These are phyloP conservation scores for Aphanomyces cochlioides DNA, from an alignment of 352 stramenopile genomes.

Conservation along the genomic window DNA sequence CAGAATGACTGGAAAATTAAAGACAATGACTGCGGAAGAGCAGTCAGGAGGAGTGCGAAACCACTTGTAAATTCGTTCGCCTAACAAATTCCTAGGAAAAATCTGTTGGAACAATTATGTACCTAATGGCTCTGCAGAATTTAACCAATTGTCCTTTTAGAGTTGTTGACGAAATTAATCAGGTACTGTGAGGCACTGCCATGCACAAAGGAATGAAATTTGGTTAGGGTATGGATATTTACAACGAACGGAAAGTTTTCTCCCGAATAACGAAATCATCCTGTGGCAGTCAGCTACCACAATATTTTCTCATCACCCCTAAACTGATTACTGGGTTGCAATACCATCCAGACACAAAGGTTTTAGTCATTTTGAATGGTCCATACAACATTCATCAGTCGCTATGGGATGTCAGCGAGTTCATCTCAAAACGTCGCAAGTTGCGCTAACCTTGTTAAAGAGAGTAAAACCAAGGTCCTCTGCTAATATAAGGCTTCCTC, in stretches of 20 bases:
- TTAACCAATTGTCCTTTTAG: slow-evolving; percentile 84
- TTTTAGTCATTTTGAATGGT: slow-evolving; percentile 85
- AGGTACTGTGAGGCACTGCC: slow-evolving; percentile 32
- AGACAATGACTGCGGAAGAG: slow-evolving; percentile 82
- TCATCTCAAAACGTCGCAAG: slow-evolving; percentile 36
- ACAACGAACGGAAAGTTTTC: slow-evolving; percentile 88
- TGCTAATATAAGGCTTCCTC: too few species aligned
- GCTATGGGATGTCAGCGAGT: slow-evolving; percentile 58
- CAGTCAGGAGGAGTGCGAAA: slow-evolving; percentile 76
- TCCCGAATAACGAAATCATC: slow-evolving; percentile 83
- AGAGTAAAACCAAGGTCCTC: too few species aligned
- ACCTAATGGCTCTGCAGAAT: slow-evolving; percentile 85
- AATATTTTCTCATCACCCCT: slow-evolving; percentile 88
- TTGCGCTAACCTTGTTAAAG: not conserved
- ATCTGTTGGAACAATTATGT: slow-evolving; percentile 89
- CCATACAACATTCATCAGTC: slow-evolving; percentile 80
- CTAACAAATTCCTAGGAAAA: slow-evolving; percentile 57
- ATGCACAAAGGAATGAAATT: not conserved
- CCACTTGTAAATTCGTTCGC: not conserved
- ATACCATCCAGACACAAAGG: slow-evolving; percentile 84
- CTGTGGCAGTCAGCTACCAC: slow-evolving; percentile 77
- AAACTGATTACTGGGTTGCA: slow-evolving; percentile 82
- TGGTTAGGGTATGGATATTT: slow-evolving; percentile 73
- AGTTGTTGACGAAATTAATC: slow-evolving; percentile 87
- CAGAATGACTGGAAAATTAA: slow-evolving; percentile 76